Evolutionary conservation across 345 rosid species (phyloP), one percentile per base, ranked within the genome.

Genomic region (Xanthoceras sorbifolium): DNA sequence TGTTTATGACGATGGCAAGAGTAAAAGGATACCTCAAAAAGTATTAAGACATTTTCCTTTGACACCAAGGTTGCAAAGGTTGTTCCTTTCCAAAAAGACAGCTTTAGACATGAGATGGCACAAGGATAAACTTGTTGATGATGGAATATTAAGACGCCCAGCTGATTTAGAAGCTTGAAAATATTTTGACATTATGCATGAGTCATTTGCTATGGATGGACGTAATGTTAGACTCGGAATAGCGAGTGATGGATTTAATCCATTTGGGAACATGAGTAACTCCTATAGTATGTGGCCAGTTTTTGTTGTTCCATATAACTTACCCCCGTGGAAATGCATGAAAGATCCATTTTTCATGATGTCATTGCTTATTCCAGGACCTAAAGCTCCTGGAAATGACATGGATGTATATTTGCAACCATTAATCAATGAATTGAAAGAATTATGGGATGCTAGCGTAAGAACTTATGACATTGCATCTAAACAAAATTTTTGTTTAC

Each of bases 31-130:
- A 15, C 54, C 57, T 1, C 1, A 26, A 4, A 82, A 74, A 38
- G 10, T 70, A 1, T 17, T 77, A 0, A 4, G 50, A 1, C 55
- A 77, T 26, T 82, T 78, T 73, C 70, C 76, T 3, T 62, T 82
- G 5, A 68, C 18, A 0, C 68, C 62, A 0, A 60, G 67, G 4
- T 28, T 79, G 8, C 22, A 60, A 3, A 74, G 78, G 20, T 28
- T 68, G 44, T 68, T n/a, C 20, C 74, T 73, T 52, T 69, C 67
- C 6, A 31, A 22, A 1, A 2, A 70, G 4, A 42, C 25, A 0
- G 23, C 76, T n/a, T 0, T 0, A 6, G 5, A 8, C 1, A 81
- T 81, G 71, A 12, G 74, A 2, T 77, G 78, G 50, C 70, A 77
- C 62, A 10, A 78, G 10, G 65, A 82, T 1, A 42, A 26, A 10